These are phyloP conservation scores for Citrullus amarus DNA, from an alignment of 306 rosid species.

Conservation along the genomic window DNA sequence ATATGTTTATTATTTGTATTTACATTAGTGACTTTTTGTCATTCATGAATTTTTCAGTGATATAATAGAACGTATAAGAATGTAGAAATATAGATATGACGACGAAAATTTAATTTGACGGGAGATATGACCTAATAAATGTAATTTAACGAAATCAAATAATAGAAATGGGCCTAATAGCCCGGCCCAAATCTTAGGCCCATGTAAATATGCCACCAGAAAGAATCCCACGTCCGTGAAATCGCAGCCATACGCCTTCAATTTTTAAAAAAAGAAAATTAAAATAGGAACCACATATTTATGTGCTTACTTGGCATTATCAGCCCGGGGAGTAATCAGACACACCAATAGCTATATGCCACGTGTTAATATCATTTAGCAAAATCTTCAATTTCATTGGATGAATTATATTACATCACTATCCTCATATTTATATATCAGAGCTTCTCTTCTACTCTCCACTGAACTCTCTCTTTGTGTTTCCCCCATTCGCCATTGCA, in stretches of 20 bases:
- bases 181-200: not conserved
- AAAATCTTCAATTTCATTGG: conserved; percentile 5
- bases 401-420: not conserved
- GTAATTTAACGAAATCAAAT: no score
- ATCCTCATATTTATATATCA: not conserved
- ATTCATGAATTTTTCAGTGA: no score
- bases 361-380: not conserved
- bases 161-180: not conserved
- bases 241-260: not conserved
- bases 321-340: not conserved
- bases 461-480: not conserved
- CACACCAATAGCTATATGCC: not conserved
- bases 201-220: not conserved
- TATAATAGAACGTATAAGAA: no score
- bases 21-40: no score
- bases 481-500: not conserved
- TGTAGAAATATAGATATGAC: no score
- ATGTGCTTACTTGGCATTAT: not conserved
- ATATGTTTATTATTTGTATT: no score
- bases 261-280: not conserved
- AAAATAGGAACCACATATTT: not conserved
- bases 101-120: no score
- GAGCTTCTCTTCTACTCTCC: not conserved
- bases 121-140: no score
- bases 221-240: not conserved